A percentile compares a stretch with the other conserved stretches of the same genome.
Evolutionary conservation across 2,329 filamentous ascomycete genomes (phyloP).

Genomic region (Claviceps lovelessii): DNA sequence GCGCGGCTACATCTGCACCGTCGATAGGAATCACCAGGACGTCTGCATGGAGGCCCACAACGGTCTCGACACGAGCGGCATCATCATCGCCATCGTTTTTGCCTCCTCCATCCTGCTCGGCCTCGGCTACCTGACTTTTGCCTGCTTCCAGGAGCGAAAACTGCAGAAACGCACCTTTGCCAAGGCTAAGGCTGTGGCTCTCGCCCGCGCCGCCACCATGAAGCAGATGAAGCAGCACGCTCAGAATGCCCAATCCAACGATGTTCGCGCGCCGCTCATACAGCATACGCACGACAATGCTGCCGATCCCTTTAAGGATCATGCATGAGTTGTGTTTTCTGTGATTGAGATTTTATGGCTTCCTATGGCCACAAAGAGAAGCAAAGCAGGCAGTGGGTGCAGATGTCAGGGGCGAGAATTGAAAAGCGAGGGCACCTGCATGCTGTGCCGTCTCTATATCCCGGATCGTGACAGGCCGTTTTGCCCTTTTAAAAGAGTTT

Average conservation of each 20-base stretch:
- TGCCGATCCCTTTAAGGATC: constrained; percentile 24
- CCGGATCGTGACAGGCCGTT: too few species aligned
- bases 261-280: constrained; percentile 24
- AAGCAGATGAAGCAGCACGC: constrained; percentile 29
- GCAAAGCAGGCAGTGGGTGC: too few species aligned
- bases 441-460: too few species aligned
- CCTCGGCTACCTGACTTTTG: constrained; percentile 29
- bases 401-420: too few species aligned
- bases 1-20: constrained; percentile 29
- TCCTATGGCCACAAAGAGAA: too few species aligned
- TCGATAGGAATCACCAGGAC: constrained; percentile 20
- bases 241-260: constrained; percentile 5
- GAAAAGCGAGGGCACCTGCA: too few species aligned
- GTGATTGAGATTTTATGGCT: too few species aligned
- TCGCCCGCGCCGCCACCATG: constrained; percentile 33
- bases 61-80: constrained; percentile 27
- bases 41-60: constrained; percentile 28
- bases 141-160: constrained; percentile 37
- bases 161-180: constrained; percentile 28
- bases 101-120: constrained; percentile 24
- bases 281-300: constrained; percentile 13
- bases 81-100: constrained; percentile 35
- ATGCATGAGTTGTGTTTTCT: background rate
- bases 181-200: constrained; percentile 35
- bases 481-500: too few species aligned